A percentile compares a stretch with the other conserved stretches of the same genome.
Evolutionary conservation across 805 yeast genomes (phyloP).

Genomic region (Kazachstania taianensis): DNA sequence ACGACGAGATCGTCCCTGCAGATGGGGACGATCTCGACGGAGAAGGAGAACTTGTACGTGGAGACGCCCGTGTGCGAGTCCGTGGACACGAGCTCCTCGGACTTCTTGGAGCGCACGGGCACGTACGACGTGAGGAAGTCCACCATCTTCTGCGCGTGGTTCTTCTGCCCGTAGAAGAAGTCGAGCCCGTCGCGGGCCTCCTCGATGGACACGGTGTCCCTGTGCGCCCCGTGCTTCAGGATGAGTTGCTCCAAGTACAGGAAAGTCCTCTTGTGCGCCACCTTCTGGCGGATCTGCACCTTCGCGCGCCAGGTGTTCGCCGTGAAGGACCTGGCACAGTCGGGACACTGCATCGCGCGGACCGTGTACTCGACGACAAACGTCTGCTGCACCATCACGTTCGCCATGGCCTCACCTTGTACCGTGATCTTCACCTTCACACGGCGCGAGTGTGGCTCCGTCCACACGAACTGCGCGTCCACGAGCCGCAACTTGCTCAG

Average conservation of each 20-base stretch:
- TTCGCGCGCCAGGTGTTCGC: conserved; percentile 97
- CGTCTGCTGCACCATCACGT: conserved; percentile 84
- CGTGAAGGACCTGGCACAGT: conserved; percentile 94
- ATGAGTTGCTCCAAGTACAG: conserved; percentile 92
- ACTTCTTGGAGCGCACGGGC: conserved; percentile 71
- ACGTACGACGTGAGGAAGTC: conserved; percentile 79
- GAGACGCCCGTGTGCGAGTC: conserved; percentile 87
- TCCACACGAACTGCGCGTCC: conserved; percentile 95
- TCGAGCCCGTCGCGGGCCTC: conserved; percentile 93
- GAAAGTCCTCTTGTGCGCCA: conserved; percentile 94
- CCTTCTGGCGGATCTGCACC: conserved; percentile 96
- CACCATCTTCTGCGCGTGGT: conserved; percentile 88
- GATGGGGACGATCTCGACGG: conserved; percentile 90
- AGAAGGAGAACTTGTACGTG: conserved; percentile 79
- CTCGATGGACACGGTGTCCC: conserved; percentile 84
- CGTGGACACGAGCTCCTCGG: conserved; percentile 83
- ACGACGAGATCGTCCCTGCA: conserved; percentile 95
- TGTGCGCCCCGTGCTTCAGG: conserved; percentile 83
- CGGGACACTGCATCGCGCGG: conserved; percentile 93
- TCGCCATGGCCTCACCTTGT: conserved; percentile 91
- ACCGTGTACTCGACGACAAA: conserved; percentile 95
- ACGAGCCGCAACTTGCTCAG: conserved; percentile 73
- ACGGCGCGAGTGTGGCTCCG: conserved; percentile 97
- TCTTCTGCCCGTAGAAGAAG: conserved; percentile 78
- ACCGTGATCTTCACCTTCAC: conserved; percentile 83